Conservation (phyloP, 352 stramenopile genomes). For the Lagenidium sp. region DNA sequence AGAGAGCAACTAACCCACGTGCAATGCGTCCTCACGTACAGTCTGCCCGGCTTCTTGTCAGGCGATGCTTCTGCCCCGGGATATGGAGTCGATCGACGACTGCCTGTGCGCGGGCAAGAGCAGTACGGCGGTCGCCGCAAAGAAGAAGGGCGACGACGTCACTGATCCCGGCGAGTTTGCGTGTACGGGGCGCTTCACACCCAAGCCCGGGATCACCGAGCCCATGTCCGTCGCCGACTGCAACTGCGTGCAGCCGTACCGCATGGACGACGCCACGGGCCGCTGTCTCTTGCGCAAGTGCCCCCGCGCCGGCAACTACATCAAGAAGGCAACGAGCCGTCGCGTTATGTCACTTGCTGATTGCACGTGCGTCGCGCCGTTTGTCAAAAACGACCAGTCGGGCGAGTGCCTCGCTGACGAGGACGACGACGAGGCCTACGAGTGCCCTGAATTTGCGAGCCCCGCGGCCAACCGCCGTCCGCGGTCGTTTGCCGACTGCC, state of each 20-base stretch:
- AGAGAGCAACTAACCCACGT: too few species aligned
- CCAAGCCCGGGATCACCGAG: slow-evolving; percentile 15
- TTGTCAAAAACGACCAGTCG: slow-evolving; percentile 61
- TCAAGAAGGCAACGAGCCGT: slow-evolving; percentile 21
- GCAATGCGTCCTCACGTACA: slow-evolving; percentile 6
- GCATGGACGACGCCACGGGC: slow-evolving; percentile 44
- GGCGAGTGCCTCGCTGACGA: slow-evolving; percentile 42
- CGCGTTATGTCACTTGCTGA: slow-evolving; percentile 55
- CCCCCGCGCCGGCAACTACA: slow-evolving; percentile 71
- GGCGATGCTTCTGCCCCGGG: slow-evolving; percentile 67
- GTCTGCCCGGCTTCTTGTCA: slow-evolving; percentile 56
- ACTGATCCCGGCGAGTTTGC: slow-evolving; percentile 34
- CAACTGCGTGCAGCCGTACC: slow-evolving; percentile 64
- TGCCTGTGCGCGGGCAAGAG: slow-evolving; percentile 36
- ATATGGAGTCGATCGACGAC: slow-evolving; percentile 76
- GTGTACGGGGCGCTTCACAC: slow-evolving; percentile 52
- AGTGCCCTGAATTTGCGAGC: slow-evolving; percentile 20
- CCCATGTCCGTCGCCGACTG: slow-evolving; percentile 58
- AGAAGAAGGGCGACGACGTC: slow-evolving; percentile 17
- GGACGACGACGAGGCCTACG: slow-evolving; percentile 4
- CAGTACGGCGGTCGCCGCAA: slow-evolving; percentile 36
- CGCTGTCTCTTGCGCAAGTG: slow-evolving; percentile 46
- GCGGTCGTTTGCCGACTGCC: slow-evolving; percentile 56
- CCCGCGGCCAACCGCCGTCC: slow-evolving; percentile 18
- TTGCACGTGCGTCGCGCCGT: slow-evolving; percentile 53